Evolutionary conservation across 2,329 filamentous ascomycete species (phyloP).

Genomic region (Cytospora leucostoma): DNA sequence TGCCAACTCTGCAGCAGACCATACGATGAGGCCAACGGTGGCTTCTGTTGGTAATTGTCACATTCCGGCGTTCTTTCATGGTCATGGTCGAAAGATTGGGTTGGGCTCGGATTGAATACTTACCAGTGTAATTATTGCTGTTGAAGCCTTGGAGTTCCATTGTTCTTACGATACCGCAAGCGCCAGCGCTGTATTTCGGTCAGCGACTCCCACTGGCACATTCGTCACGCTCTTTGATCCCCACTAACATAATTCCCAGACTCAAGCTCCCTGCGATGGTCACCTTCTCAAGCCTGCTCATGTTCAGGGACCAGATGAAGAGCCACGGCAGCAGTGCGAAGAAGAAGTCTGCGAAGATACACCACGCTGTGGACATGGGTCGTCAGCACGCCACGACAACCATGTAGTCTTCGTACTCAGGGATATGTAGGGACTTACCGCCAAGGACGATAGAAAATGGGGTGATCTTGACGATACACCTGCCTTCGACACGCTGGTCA

Average conservation of each 20-base stretch:
- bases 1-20: constrained; percentile 39
- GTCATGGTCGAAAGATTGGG: constrained; percentile 1
- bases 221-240: neutral
- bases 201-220: constrained; percentile 27
- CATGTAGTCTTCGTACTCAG: neutral
- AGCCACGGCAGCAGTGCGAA: constrained; percentile 43
- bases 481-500: neutral
- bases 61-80: neutral
- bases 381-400: neutral
- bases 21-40: constrained; percentile 39
- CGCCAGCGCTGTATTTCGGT: constrained; percentile 31
- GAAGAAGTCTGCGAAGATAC: constrained; percentile 38
- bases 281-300: constrained; percentile 44
- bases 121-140: constrained; percentile 36
- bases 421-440: neutral
- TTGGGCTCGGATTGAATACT: constrained; percentile 5
- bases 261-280: constrained; percentile 42
- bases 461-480: constrained; percentile 1
- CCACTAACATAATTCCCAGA: constrained; percentile 42
- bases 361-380: neutral
- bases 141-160: constrained; percentile 33
- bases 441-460: neutral
- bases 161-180: constrained; percentile 36
- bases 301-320: constrained; percentile 44
- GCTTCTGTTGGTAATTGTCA: neutral